These are phyloP conservation scores for Verticillium zaregamsianum DNA, from an alignment of 2,329 filamentous ascomycete species.

Conservation along the genomic window DNA sequence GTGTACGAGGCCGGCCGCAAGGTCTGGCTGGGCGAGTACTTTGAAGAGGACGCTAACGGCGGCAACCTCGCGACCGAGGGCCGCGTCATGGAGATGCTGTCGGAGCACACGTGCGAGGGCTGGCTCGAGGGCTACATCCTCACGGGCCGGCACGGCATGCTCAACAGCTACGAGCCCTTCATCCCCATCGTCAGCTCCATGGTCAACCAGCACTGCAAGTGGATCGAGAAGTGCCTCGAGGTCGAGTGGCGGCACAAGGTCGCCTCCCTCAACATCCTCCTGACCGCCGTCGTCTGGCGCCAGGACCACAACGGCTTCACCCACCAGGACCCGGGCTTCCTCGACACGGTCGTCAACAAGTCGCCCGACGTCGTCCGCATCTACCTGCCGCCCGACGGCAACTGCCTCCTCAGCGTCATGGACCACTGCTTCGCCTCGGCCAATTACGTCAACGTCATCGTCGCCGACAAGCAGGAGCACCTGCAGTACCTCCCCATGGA, in stretches of 20 bases:
- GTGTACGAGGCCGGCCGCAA: conserved; percentile 75
- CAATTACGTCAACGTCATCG: conserved; percentile 80
- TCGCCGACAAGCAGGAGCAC: conserved; percentile 76
- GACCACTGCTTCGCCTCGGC: conserved; percentile 69
- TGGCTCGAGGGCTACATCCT: conserved; percentile 79
- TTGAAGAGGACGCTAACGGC: conserved; percentile 70
- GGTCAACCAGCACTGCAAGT: conserved; percentile 80
- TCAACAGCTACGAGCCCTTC: conserved; percentile 81
- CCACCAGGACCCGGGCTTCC: conserved; percentile 76
- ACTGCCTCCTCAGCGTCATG: conserved; percentile 71
- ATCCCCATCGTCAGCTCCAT: conserved; percentile 81
- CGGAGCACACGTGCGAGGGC: conserved; percentile 74
- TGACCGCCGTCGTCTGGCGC: conserved; percentile 75
- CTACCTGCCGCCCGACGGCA: conserved; percentile 76
- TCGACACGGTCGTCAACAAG: conserved; percentile 77
- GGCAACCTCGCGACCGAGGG: conserved; percentile 67
- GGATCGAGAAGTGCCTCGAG: conserved; percentile 78
- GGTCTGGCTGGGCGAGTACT: conserved; percentile 75
- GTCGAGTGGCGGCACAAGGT: conserved; percentile 72
- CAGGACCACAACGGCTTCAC: conserved; percentile 85
- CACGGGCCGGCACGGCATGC: conserved; percentile 68
- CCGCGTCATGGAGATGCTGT: conserved; percentile 81
- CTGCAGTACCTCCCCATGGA: conserved; percentile 74
- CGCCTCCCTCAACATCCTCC: conserved; percentile 72
- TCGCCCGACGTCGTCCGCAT: conserved; percentile 75